Percentiles rank a stretch among this genome's conserved stretches.
phyloP scores from a whole-genome alignment of 163 green algal genomes.

The Coccomyxa subellipsoidea region DNA sequence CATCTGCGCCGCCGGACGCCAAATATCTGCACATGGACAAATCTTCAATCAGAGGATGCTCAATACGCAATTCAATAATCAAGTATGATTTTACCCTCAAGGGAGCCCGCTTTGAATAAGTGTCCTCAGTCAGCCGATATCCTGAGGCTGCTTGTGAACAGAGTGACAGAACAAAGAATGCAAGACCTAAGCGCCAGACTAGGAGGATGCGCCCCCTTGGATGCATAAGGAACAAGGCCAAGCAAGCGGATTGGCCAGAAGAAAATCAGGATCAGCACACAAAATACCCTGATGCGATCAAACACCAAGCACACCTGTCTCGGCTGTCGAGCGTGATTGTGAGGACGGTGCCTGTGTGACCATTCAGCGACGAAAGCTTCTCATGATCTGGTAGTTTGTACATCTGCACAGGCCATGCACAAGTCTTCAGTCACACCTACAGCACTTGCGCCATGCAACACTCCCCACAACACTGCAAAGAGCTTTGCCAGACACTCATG shows the following conservation, averaged over 20 bases:
- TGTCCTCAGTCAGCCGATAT: no score
- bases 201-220: no score
- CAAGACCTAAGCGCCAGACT: no score
- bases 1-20: not conserved
- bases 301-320: not conserved
- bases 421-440: not conserved
- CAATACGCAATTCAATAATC: no score
- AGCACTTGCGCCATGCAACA: not conserved
- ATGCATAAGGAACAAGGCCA: no score
- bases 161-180: no score
- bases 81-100: no score
- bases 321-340: not conserved
- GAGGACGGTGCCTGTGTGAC: conserved; percentile 4
- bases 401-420: not conserved
- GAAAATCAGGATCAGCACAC: not conserved
- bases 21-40: not conserved
- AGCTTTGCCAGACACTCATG: no score
- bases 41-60: not conserved
- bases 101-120: no score
- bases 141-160: no score
- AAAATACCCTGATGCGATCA: not conserved
- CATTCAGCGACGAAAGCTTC: not conserved
- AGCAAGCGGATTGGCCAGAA: no score
- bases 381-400: not conserved
- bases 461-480: no score